phyloP scores from a whole-genome alignment of 371 early-diverging fungal species.

The Umbelopsis sp. region DNA sequence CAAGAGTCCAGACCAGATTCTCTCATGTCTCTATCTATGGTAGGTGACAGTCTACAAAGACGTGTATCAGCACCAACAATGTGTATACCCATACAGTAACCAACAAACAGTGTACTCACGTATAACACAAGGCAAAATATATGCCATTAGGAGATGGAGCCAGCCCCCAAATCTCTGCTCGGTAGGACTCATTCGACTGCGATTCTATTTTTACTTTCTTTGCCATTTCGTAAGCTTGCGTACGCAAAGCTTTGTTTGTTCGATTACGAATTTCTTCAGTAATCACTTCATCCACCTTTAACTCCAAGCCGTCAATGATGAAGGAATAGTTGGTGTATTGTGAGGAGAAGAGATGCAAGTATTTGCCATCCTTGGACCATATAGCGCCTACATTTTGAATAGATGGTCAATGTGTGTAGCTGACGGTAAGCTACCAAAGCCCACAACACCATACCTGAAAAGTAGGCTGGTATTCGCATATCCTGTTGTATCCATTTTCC shows the following conservation, averaged over 20 bases:
- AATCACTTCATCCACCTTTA: background rate
- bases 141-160: conserved; percentile 1
- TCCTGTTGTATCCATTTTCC: background rate
- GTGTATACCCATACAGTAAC: background rate
- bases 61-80: background rate
- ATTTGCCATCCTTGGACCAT: background rate
- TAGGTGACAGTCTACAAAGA: background rate
- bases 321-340: conserved; percentile 4
- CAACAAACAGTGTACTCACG: background rate
- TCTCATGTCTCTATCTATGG: background rate
- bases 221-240: background rate
- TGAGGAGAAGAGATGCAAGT: background rate
- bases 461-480: background rate
- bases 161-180: background rate
- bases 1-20: background rate
- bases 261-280: background rate
- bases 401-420: no score
- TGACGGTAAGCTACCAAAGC: background rate
- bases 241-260: background rate
- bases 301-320: background rate
- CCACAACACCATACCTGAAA: background rate
- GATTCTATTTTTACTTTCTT: conserved; percentile 1
- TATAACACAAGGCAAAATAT: background rate
- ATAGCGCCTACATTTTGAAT: background rate
- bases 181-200: background rate